Evolutionary conservation across 345 rosid species (phyloP).

Genomic region (Brassica napus): DNA sequence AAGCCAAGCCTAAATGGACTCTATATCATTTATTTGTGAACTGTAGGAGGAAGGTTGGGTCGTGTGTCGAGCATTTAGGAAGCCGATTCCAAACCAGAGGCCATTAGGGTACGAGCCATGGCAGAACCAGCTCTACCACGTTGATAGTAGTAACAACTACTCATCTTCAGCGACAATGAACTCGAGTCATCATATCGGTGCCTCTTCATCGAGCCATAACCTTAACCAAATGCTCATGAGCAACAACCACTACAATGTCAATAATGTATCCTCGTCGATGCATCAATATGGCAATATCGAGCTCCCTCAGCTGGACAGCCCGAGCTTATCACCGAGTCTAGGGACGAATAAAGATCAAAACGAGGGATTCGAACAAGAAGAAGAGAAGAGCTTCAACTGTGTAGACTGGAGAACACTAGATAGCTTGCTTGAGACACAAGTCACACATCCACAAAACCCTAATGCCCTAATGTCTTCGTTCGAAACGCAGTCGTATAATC

Average conservation of each 20-base stretch:
- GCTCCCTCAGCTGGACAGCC: constrained; percentile 76
- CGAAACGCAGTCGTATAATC: constrained; percentile 28
- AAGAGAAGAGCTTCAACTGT: constrained; percentile 41
- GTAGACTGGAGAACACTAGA: constrained; percentile 75
- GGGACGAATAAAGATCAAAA: constrained; percentile 41
- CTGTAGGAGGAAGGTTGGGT: constrained; percentile 97
- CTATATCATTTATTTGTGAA: neutral
- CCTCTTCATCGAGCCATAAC: constrained; percentile 37
- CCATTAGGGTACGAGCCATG: constrained; percentile 65
- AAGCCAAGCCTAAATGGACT: neutral
- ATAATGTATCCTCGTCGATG: constrained; percentile 30
- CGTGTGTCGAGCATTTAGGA: constrained; percentile 89
- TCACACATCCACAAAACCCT: constrained; percentile 31
- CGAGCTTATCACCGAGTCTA: constrained; percentile 55
- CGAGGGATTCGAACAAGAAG: constrained; percentile 52
- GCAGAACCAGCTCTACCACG: constrained; percentile 53
- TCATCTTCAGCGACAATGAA: constrained; percentile 29
- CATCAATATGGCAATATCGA: constrained; percentile 45
- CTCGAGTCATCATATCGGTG: constrained; percentile 35
- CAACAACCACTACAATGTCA: constrained; percentile 31
- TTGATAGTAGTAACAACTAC: constrained; percentile 36
- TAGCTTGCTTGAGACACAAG: constrained; percentile 51
- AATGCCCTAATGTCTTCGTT: constrained; percentile 31
- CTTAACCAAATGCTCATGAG: constrained; percentile 34
- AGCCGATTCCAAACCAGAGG: constrained; percentile 78